Conservation (phyloP, 2,329 filamentous ascomycete species). For the Trichoderma breve region DNA sequence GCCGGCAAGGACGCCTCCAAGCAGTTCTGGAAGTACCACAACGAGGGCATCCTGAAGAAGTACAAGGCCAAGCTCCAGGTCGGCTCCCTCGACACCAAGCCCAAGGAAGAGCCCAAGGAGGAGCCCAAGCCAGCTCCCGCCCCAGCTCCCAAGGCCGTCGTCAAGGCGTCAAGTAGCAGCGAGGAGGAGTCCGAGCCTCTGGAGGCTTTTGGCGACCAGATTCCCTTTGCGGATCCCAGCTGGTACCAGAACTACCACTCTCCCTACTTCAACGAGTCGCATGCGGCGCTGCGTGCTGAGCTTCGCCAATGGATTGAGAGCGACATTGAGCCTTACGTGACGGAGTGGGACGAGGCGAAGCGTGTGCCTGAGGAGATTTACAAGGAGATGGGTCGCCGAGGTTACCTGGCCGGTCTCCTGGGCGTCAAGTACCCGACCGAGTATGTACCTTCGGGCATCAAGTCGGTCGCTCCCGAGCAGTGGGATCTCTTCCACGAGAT, state of each 20-base stretch:
- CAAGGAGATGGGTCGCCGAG: slow-evolving; percentile 90
- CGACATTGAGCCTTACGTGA: slow-evolving; percentile 86
- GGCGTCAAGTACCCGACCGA: slow-evolving; percentile 79
- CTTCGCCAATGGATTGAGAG: slow-evolving; percentile 87
- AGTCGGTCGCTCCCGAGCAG: slow-evolving; percentile 78
- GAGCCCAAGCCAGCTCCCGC: slow-evolving; percentile 39
- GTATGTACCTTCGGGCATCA: slow-evolving; percentile 61
- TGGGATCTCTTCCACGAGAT: slow-evolving; percentile 99
- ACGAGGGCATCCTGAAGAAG: slow-evolving; percentile 84
- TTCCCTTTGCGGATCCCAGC: slow-evolving; percentile 87
- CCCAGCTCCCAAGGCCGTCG: slow-evolving; percentile 31
- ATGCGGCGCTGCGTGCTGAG: slow-evolving; percentile 86
- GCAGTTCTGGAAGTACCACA: slow-evolving; percentile 75
- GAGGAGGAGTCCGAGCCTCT: slow-evolving; percentile 63
- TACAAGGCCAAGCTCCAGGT: slow-evolving; percentile 74
- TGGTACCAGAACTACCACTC: slow-evolving; percentile 98
- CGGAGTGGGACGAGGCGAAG: slow-evolving; percentile 96
- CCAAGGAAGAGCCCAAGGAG: slow-evolving; percentile 56
- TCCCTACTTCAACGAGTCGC: slow-evolving; percentile 92
- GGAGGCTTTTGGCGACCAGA: slow-evolving; percentile 79
- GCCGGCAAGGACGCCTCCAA: slow-evolving; percentile 66
- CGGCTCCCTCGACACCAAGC: slow-evolving; percentile 86
- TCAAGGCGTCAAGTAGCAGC: slow-evolving; percentile 31
- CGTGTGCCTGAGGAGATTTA: slow-evolving; percentile 85
- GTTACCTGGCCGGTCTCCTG: slow-evolving; percentile 89